Evolutionary conservation across 2,329 filamentous ascomycete species (phyloP).

Genomic region (Sporothrix schenckii): DNA sequence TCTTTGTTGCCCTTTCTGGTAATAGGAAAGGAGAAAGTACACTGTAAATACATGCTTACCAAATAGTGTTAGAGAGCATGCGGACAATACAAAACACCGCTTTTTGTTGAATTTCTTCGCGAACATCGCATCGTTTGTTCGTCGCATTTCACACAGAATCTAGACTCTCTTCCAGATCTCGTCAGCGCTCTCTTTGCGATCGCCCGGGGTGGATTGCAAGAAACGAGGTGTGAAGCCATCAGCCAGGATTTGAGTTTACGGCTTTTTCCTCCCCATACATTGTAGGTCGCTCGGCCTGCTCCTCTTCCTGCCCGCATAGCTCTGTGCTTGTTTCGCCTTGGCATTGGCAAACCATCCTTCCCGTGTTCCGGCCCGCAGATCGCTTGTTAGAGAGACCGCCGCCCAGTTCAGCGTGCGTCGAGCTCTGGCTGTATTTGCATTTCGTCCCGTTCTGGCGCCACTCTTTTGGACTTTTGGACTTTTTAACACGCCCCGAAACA

Average conservation of each 20-base stretch:
- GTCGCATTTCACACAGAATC: not conserved
- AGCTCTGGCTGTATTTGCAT: not conserved
- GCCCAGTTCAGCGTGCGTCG: too few species aligned
- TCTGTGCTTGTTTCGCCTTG: slow-evolving; percentile 31
- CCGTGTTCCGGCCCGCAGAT: slow-evolving; percentile 34
- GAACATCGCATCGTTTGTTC: not conserved
- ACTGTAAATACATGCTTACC: too few species aligned
- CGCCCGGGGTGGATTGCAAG: slow-evolving; percentile 14
- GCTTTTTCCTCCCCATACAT: not conserved
- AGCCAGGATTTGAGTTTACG: slow-evolving; percentile 27
- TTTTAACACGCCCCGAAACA: slow-evolving; percentile 28
- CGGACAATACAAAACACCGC: too few species aligned
- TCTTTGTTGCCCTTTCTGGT: too few species aligned
- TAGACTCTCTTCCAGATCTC: not conserved
- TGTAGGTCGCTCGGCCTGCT: not conserved
- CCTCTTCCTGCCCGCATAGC: not conserved
- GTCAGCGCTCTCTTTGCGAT: slow-evolving; percentile 1
- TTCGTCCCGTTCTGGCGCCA: slow-evolving; percentile 19
- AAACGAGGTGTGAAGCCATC: slow-evolving; percentile 29
- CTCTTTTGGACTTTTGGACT: not conserved
- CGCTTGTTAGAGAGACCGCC: slow-evolving; percentile 29
- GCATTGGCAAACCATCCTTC: slow-evolving; percentile 28
- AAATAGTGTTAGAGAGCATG: too few species aligned
- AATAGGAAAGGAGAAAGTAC: too few species aligned
- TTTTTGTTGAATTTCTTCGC: too few species aligned